Evolutionary conservation across 2,329 filamentous ascomycete genomes (phyloP), one percentile per base, ranked within the genome.

Genomic region (Aspergillus oerlinghausenensis): DNA sequence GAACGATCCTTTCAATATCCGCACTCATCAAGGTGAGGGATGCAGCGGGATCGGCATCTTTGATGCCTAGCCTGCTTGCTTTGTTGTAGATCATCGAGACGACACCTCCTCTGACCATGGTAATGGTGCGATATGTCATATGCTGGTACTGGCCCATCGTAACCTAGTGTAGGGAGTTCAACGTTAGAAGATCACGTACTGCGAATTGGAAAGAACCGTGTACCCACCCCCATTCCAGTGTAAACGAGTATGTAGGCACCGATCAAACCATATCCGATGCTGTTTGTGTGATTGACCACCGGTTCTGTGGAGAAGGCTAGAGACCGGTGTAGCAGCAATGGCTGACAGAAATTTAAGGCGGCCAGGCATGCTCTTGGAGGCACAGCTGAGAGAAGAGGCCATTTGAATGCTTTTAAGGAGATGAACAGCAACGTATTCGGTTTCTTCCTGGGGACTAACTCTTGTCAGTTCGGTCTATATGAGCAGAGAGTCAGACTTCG

Each of bases 21-120:
- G 77, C 73, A 52, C 75, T 77, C 76, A 79, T 79, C 14, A 79
- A 60, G 3, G 75, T 79, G 14, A 79, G 60, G 1, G 77, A 73
- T 23, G 71, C 67, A 25, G 70, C 68, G 1, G 71, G 68, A 35
- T 75, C 73, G 10, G 69, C 67, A 53, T 72, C 70, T 52, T 65
- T 68, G 6, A 70, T 59, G 47, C 65, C 67, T 1, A 75, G 52
- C 9, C 67, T 64, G 11, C 65, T 71, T 7, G 74, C 69, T 56
- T 75, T 76, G n/a, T 75, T 73, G 61, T 80, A 84, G 1, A 85
- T 76, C 60, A 83, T 68, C 0, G 79, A 77, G n/a, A 79, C 69
- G 7, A 80, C 62, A 0, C 68, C 73, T 9, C 75, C 75, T 38
- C 78, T 68, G 8, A 77, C 66, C 70, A 78, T 75, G 9, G 75